Evolutionary conservation across 176 grass and related monocot species (phyloP).

Genomic region (Oryza glumipatula): DNA sequence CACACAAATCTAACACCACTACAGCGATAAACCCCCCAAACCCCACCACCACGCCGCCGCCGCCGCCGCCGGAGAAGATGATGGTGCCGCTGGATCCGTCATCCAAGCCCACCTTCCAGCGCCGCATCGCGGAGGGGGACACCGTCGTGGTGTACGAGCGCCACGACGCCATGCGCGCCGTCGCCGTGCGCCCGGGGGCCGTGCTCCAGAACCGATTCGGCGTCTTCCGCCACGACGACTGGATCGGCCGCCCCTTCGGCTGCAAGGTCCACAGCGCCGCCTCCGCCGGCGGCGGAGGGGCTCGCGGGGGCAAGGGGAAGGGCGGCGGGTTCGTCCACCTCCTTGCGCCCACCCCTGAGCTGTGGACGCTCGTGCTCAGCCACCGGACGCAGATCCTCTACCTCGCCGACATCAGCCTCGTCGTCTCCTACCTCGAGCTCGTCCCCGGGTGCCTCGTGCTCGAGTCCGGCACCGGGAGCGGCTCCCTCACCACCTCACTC

Average conservation of each 20-base stretch:
- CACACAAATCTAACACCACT: background rate
- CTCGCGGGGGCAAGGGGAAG: background rate
- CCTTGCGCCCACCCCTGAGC: slow-evolving; percentile 75
- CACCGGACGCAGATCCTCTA: slow-evolving; percentile 95
- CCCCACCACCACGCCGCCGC: background rate
- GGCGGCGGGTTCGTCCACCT: slow-evolving; percentile 73
- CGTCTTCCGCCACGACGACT: slow-evolving; percentile 77
- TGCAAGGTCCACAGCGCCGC: slow-evolving; percentile 69
- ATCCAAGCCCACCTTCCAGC: slow-evolving; percentile 52
- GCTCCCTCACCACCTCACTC: slow-evolving; percentile 78
- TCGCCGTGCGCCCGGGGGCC: slow-evolving; percentile 52
- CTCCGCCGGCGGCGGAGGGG: background rate
- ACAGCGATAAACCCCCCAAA: background rate
- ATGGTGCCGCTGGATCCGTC: slow-evolving; percentile 59
- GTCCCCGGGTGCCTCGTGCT: slow-evolving; percentile 74
- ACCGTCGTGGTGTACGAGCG: slow-evolving; percentile 86
- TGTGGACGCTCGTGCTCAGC: slow-evolving; percentile 93
- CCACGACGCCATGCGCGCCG: slow-evolving; percentile 69
- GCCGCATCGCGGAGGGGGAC: slow-evolving; percentile 67
- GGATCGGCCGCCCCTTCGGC: slow-evolving; percentile 80
- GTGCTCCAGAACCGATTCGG: slow-evolving; percentile 87
- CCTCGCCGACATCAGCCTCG: slow-evolving; percentile 84
- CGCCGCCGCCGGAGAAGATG: background rate
- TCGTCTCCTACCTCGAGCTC: slow-evolving; percentile 84
- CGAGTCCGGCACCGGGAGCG: slow-evolving; percentile 84